Base-by-base conservation (phyloP, 208 protist genomes). In the Crithidia mellificae region DNA sequence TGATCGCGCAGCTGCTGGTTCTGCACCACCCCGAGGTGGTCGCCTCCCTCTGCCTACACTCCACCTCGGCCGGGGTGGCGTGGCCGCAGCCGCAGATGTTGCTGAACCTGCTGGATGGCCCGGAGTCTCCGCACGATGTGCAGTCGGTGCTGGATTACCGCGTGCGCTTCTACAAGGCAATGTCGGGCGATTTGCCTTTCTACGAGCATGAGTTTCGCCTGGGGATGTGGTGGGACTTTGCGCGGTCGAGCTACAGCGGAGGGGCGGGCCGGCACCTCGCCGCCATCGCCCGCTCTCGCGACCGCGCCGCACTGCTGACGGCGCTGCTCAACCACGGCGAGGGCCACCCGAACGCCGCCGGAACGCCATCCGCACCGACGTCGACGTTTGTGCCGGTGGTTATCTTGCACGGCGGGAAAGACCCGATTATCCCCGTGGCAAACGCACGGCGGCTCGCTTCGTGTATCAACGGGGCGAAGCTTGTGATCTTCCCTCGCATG, bases 321-420 rank as follows among this genome's bases (percentile, higher is more conserved):
- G 49, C 68, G 29, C 49, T 82, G 38, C 71, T 94, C 3, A 43
- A 56, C 7, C 65, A 15, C 27, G 30, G 64, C 39, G 77, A 72
- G n/a, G 22, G 79, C n/a, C 62, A 67, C 14, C 52, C 88, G 0
- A 76, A 80, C 49, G 63, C 30, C 9, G 47, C 62, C 15, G 8
- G 77, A 24, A n/a, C 83, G 83, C 8, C 72, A 79, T 8, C 44
- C 78, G 19, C 74, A 75, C 11, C 67, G 85, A 51, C 73, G 64
- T 8, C 74, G 83, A 5, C 72, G 67, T 49, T 53, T 53, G 58
- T 88, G 20, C 85, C 88, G 5, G 74, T 82, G 22, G 63, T 92
- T 36, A 75, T 94, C 17, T 74, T 94, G 50, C 88, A 94, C 64
- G 88, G 88, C 7, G 70, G 70, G n/a, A 74, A 83, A 36, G 88